Base-by-base conservation (phyloP, 108 stramenopile genomes). In the Cyclostephanos tholiformis region DNA sequence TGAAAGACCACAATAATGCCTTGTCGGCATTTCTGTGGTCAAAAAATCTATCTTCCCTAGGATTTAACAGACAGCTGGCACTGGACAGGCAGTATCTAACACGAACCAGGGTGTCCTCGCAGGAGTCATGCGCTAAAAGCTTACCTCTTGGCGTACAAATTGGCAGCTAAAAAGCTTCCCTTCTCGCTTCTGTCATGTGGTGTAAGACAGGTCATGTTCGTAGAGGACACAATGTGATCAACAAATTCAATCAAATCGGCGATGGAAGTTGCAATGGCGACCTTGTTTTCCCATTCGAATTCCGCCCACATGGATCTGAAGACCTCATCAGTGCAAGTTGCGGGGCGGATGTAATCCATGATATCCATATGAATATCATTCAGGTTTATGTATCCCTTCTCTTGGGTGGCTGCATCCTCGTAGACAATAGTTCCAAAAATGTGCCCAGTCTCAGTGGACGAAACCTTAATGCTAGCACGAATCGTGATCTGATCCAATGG, bases 281-380 rank as follows among this genome's bases (percentile, higher is more conserved):
- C 99, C 88, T 99, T 99, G 86, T 99, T 99, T 76, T 99, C 99
- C 99, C 99, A 99, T 86, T 99, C 99, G 68, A 99, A 99, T 79
- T 99, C 98, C 19, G 97, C 99, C 99, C 99, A 99, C 97, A 99
- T 98, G 27, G 84, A 77, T 44, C 99, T 90, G 88, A 99, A 99
- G 13, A 89, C 89, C 64, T 98, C 97, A 79, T 98, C 97, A 58
- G 89, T 89, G 84, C 96, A 97, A 55, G 89, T 86, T 11, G 98
- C 99, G 25, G 98, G 98, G 41, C 96, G 93, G 72, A 99, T 99
- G 92, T 98, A 99, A 83, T 99, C 98, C 98, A 99, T 99, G 59
- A 99, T 98, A 75, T 99, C 98, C 90, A 99, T 90, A 84, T 98
- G 98, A 64, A 99, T 98, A 74, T 99, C 98, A 74, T 96, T 98